Conservation (phyloP, 352 stramenopile genomes). For the Pythium sp. region DNA sequence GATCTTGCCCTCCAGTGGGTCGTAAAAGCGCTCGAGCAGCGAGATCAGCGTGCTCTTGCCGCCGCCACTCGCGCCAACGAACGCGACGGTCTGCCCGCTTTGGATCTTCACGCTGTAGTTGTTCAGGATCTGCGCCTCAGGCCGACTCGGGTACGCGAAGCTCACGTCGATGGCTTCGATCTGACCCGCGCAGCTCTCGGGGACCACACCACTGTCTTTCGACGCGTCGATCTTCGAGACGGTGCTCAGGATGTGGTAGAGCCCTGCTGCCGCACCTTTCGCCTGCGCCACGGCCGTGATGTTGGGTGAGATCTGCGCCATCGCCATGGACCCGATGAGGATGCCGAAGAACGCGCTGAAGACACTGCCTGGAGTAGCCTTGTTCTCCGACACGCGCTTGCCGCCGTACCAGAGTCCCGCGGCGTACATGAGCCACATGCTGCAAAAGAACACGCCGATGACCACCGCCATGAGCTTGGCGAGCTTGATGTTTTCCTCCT, state of each 20-base stretch:
- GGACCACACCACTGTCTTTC: slow-evolving; percentile 22
- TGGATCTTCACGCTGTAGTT: slow-evolving; percentile 30
- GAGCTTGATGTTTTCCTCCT: slow-evolving; percentile 32
- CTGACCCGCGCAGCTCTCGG: slow-evolving; percentile 25
- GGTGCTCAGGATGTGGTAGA: slow-evolving; percentile 58
- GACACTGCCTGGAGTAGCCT: slow-evolving; percentile 28
- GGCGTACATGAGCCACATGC: slow-evolving; percentile 46
- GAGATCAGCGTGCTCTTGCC: slow-evolving; percentile 43
- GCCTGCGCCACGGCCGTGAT: slow-evolving; percentile 38
- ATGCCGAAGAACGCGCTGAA: slow-evolving; percentile 47
- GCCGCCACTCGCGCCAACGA: slow-evolving; percentile 30
- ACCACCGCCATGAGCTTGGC: slow-evolving; percentile 23
- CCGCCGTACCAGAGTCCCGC: slow-evolving; percentile 57
- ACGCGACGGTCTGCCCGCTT: slow-evolving; percentile 28
- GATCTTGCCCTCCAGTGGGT: slow-evolving; percentile 65
- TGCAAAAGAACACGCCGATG: slow-evolving; percentile 34
- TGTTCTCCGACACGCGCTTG: slow-evolving; percentile 31
- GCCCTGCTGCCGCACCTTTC: slow-evolving; percentile 27
- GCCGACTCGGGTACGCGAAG: slow-evolving; percentile 71
- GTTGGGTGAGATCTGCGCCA: slow-evolving; percentile 46
- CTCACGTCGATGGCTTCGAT: slow-evolving; percentile 46
- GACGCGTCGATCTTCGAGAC: slow-evolving; percentile 44
- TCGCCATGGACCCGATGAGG: slow-evolving; percentile 35
- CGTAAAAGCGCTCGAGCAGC: slow-evolving; percentile 89
- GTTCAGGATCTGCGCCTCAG: slow-evolving; percentile 30